Percentiles rank a stretch among this genome's conserved stretches.
These are phyloP conservation scores for Lagenidium giganteum DNA, from an alignment of 352 stramenopile species.

Conservation along the genomic window DNA sequence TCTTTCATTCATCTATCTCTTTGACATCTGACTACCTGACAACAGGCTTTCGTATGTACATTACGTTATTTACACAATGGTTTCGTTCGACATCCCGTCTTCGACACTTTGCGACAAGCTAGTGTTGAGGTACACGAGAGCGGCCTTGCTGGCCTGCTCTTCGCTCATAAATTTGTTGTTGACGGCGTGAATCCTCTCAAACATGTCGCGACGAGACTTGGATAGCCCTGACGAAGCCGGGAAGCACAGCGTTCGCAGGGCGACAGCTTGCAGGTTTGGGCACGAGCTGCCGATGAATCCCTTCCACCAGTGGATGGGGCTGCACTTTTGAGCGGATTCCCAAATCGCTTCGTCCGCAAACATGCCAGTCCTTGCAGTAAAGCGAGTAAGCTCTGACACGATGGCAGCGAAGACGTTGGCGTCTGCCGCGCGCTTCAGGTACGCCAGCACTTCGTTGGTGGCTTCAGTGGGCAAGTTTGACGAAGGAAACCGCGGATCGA, in stretches of 20 bases:
- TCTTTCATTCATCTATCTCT: slow-evolving; percentile 31
- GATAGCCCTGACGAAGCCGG: slow-evolving; percentile 50
- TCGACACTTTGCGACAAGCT: slow-evolving; percentile 33
- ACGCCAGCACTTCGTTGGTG: slow-evolving; percentile 47
- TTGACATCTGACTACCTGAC: no score
- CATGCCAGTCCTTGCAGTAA: slow-evolving; percentile 48
- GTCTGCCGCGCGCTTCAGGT: slow-evolving; percentile 45
- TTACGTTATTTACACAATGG: slow-evolving; percentile 20
- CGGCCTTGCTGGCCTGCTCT: slow-evolving; percentile 66
- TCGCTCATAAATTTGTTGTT: slow-evolving; percentile 68
- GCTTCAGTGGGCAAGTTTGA: slow-evolving; percentile 49
- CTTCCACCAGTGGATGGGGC: slow-evolving; percentile 72
- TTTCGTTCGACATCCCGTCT: slow-evolving; percentile 40
- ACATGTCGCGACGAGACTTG: slow-evolving; percentile 41
- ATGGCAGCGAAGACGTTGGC: slow-evolving; percentile 38
- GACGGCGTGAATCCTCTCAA: slow-evolving; percentile 46
- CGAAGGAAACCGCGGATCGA: slow-evolving; percentile 65
- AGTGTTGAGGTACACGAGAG: slow-evolving; percentile 66
- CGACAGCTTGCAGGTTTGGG: slow-evolving; percentile 55
- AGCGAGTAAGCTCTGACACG: slow-evolving; percentile 63
- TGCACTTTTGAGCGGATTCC: slow-evolving; percentile 69
- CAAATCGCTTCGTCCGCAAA: slow-evolving; percentile 74
- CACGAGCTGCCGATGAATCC: slow-evolving; percentile 73
- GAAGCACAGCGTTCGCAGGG: slow-evolving; percentile 56
- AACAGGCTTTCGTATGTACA: neutral